Evolutionary conservation across 352 stramenopile species (phyloP).

Genomic region (Globisporangium carolinianum): DNA sequence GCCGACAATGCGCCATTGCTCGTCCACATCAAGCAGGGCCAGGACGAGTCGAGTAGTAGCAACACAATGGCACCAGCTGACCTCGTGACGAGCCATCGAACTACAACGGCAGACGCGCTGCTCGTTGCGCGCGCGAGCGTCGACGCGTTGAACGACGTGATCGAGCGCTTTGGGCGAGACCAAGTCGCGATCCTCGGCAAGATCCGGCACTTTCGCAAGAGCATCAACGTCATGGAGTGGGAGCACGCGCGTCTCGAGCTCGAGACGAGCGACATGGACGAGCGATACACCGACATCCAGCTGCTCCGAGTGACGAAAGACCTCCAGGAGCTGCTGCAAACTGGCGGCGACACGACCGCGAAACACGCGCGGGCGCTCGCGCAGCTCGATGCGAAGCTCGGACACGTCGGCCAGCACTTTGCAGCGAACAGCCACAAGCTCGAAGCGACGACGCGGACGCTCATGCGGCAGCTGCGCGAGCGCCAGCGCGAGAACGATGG

Average conservation of each 20-base stretch:
- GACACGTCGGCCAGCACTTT: conserved; percentile 54
- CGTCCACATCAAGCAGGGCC: conserved; percentile 87
- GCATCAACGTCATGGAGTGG: conserved; percentile 94
- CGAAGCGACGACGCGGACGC: conserved; percentile 32
- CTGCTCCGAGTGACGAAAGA: conserved; percentile 91
- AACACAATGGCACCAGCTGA: conserved; percentile 4
- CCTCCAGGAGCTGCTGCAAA: conserved; percentile 87
- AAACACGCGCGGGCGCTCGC: conserved; percentile 72
- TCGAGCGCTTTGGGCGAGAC: conserved; percentile 79
- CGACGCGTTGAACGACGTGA: conserved; percentile 84
- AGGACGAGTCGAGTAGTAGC: conserved; percentile 74
- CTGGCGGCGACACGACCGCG: conserved; percentile 63
- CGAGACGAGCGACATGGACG: conserved; percentile 82
- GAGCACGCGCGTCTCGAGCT: conserved; percentile 78
- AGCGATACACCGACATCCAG: conserved; percentile 91
- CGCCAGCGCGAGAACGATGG: conserved; percentile 73
- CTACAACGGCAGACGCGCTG: conserved; percentile 28
- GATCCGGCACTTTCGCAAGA: conserved; percentile 93
- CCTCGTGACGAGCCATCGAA: not conserved
- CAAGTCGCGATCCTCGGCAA: conserved; percentile 79
- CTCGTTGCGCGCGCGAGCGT: conserved; percentile 76
- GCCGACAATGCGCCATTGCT: conserved; percentile 75
- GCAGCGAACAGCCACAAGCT: conserved; percentile 59
- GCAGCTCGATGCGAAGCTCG: conserved; percentile 70
- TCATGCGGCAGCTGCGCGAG: conserved; percentile 60